A percentile compares a stretch with the other conserved stretches of the same genome.
These are phyloP conservation scores for Amanita subjunquillea DNA, from an alignment of 768 basidiomycete species.

Conservation along the genomic window DNA sequence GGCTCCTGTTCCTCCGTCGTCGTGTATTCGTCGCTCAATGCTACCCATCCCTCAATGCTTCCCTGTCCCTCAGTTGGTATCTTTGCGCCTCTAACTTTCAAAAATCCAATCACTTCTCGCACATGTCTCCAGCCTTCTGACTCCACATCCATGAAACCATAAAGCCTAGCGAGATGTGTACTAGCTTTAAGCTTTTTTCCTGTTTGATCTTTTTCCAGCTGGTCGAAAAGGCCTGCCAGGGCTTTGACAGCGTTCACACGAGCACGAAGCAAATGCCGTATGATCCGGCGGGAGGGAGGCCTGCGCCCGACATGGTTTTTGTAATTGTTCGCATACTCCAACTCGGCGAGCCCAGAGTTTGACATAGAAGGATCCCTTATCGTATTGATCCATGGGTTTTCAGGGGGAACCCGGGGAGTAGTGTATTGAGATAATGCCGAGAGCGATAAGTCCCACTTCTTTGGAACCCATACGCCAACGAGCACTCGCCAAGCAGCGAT, in stretches of 20 bases:
- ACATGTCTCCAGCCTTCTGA: slow-evolving; percentile 51
- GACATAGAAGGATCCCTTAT: slow-evolving; percentile 14
- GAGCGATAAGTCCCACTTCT: slow-evolving; percentile 70
- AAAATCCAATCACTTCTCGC: slow-evolving; percentile 61
- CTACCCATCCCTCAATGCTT: slow-evolving; percentile 55
- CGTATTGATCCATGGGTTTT: slow-evolving; percentile 62
- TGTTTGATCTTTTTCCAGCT: slow-evolving; percentile 34
- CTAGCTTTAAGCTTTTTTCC: slow-evolving; percentile 35
- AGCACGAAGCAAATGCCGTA: slow-evolving; percentile 82
- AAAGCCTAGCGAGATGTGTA: slow-evolving; percentile 34
- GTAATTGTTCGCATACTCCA: slow-evolving; percentile 12
- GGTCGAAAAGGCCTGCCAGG: slow-evolving; percentile 61
- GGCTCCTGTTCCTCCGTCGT: slow-evolving; percentile 22
- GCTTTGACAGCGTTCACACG: slow-evolving; percentile 76
- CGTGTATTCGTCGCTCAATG: slow-evolving; percentile 39
- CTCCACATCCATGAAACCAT: slow-evolving; percentile 29
- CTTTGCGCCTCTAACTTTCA: slow-evolving; percentile 64
- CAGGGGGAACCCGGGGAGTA: slow-evolving; percentile 51
- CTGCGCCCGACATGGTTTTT: slow-evolving; percentile 27
- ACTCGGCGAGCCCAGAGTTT: background rate
- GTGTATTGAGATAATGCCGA: slow-evolving; percentile 68
- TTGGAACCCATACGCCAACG: slow-evolving; percentile 88
- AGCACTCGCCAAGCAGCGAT: slow-evolving; percentile 95
- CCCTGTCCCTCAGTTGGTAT: slow-evolving; percentile 38
- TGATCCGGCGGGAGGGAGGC: slow-evolving; percentile 73